Evolutionary conservation across 2,329 filamentous ascomycete genomes (phyloP).

Genomic region (Chalara sp.): DNA sequence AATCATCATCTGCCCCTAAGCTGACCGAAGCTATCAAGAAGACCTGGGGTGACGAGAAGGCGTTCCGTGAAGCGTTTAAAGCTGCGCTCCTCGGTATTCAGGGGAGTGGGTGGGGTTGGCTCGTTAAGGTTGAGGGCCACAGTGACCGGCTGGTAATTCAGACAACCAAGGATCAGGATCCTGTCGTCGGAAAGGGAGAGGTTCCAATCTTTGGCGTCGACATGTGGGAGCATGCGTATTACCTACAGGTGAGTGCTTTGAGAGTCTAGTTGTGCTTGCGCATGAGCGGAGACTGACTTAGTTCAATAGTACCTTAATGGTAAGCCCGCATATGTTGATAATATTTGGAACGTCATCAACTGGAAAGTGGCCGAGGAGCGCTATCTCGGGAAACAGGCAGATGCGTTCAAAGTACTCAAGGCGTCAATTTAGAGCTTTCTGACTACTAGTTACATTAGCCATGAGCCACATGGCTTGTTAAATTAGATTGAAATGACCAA

Average conservation of each 20-base stretch:
- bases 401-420: no score
- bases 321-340: conserved; percentile 68
- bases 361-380: conserved; percentile 65
- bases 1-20: conserved; percentile 46
- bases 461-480: no score
- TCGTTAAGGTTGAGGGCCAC: conserved; percentile 54
- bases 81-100: conserved; percentile 63
- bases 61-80: conserved; percentile 61
- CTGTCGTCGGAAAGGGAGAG: conserved; percentile 54
- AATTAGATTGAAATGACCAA: no score
- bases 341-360: conserved; percentile 74
- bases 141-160: conserved; percentile 60
- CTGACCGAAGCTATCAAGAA: conserved; percentile 54
- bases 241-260: conserved; percentile 46
- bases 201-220: conserved; percentile 73
- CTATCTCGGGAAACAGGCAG: conserved; percentile 36
- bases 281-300: no score
- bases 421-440: no score
- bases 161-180: conserved; percentile 81
- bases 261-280: no score
- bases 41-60: conserved; percentile 62
- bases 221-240: conserved; percentile 94
- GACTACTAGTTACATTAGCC: no score
- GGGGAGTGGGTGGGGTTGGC: conserved; percentile 85
- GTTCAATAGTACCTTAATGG: conserved; percentile 56